These are phyloP conservation scores for Neonectria ditissima DNA, from an alignment of 2,329 filamentous ascomycete species.

Conservation along the genomic window DNA sequence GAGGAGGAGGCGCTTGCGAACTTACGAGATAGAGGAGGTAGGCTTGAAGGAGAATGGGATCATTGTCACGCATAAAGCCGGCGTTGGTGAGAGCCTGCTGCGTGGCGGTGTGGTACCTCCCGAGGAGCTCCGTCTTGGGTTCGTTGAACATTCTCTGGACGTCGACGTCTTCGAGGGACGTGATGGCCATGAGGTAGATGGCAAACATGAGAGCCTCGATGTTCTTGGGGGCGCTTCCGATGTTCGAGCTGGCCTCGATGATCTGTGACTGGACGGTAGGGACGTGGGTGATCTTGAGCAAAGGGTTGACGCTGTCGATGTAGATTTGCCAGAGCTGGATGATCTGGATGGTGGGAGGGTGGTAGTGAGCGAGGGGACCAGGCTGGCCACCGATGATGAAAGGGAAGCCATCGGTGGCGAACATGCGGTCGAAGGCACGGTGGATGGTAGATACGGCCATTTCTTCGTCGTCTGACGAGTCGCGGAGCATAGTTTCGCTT, in stretches of 20 bases:
- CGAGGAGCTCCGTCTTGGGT: slow-evolving; percentile 62
- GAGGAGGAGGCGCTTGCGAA: slow-evolving; percentile 9
- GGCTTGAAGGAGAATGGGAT: slow-evolving; percentile 75
- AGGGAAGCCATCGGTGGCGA: slow-evolving; percentile 67
- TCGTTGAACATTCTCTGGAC: slow-evolving; percentile 66
- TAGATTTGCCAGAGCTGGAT: slow-evolving; percentile 77
- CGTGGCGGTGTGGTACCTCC: slow-evolving; percentile 66
- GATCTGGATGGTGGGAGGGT: slow-evolving; percentile 69
- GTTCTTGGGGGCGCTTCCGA: slow-evolving; percentile 64
- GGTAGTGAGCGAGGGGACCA: slow-evolving; percentile 58
- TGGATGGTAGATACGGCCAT: slow-evolving; percentile 66
- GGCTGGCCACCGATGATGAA: slow-evolving; percentile 64
- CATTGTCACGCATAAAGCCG: slow-evolving; percentile 73
- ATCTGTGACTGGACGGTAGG: slow-evolving; percentile 74
- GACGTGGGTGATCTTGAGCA: slow-evolving; percentile 76
- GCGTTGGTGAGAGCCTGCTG: slow-evolving; percentile 76
- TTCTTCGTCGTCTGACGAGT: slow-evolving; percentile 69
- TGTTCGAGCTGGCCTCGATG: slow-evolving; percentile 69
- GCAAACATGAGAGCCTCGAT: slow-evolving; percentile 77
- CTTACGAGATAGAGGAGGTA: slow-evolving; percentile 74
- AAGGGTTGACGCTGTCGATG: slow-evolving; percentile 75
- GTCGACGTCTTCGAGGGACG: slow-evolving; percentile 68
- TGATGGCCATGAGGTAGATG: slow-evolving; percentile 70
- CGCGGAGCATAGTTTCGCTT: slow-evolving; percentile 60
- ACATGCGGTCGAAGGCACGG: slow-evolving; percentile 70